Evolutionary conservation across 441 rosid genomes (phyloP).

Genomic region (Corymbia calophylla): DNA sequence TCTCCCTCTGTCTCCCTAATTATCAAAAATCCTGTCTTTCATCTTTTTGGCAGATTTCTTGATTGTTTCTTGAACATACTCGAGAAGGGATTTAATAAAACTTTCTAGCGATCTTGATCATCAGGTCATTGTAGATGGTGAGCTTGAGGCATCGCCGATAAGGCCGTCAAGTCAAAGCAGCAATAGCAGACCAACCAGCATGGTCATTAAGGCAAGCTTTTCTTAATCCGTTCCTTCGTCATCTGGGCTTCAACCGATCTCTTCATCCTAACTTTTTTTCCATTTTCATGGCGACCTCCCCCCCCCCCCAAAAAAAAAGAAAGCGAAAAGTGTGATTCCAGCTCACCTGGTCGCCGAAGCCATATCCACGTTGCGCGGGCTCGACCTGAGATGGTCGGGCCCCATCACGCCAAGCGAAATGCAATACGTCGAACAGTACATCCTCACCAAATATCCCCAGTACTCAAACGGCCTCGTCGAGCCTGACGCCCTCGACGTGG

Average conservation of each 20-base stretch:
- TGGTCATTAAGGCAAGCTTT: not conserved
- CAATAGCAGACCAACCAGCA: not conserved
- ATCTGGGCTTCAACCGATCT: not conserved
- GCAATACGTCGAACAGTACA: constrained; percentile 67
- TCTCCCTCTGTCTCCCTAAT: not conserved
- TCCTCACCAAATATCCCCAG: constrained; percentile 66
- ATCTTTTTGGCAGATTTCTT: not conserved
- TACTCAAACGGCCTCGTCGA: constrained; percentile 49
- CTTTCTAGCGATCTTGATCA: not conserved
- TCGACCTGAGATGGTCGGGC: constrained; percentile 84
- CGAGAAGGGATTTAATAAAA: not conserved
- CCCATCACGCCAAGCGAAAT: constrained; percentile 68
- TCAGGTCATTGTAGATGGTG: not conserved
- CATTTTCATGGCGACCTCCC: not conserved
- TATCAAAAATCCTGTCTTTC: not conserved
- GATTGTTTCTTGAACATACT: not conserved
- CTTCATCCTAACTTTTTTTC: not conserved
- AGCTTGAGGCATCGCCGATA: not conserved
- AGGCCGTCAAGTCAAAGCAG: not conserved
- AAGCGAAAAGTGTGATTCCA: constrained; percentile 48
- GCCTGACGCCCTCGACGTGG: constrained; percentile 47
- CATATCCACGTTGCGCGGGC: constrained; percentile 56
- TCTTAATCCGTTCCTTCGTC: not conserved
- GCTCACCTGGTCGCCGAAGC: constrained; percentile 75
- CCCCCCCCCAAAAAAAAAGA: constrained; percentile 4